Evolutionary conservation across 2,329 filamentous ascomycete species (phyloP).

Genomic region (Microcera coccophila): DNA sequence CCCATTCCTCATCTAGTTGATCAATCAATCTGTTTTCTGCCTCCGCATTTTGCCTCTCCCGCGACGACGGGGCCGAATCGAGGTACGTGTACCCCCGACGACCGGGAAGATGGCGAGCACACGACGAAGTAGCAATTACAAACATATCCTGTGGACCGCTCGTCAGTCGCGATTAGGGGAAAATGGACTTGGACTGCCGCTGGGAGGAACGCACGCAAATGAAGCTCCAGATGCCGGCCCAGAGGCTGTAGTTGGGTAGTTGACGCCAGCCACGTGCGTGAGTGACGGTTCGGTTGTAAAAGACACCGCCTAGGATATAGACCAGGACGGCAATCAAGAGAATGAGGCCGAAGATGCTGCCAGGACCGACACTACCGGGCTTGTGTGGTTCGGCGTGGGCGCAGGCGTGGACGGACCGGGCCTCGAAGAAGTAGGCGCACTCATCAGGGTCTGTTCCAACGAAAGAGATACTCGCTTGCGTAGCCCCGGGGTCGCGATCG

Average conservation of each 20-base stretch:
- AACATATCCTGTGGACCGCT: slow-evolving; percentile 54
- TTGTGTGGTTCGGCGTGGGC: slow-evolving; percentile 64
- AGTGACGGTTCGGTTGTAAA: slow-evolving; percentile 92
- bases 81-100: slow-evolving; percentile 66
- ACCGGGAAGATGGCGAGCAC: slow-evolving; percentile 60
- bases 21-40: slow-evolving; percentile 94
- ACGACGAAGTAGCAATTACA: slow-evolving; percentile 65
- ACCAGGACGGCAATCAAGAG: slow-evolving; percentile 71
- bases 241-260: slow-evolving; percentile 88
- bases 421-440: slow-evolving; percentile 94
- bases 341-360: slow-evolving; percentile 86
- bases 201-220: slow-evolving; percentile 56
- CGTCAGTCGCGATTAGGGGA: slow-evolving; percentile 27
- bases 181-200: slow-evolving; percentile 30
- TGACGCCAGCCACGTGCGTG: slow-evolving; percentile 95
- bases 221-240: slow-evolving; percentile 83
- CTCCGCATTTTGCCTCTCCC: slow-evolving; percentile 54
- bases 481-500: slow-evolving; percentile 71
- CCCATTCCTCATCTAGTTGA: slow-evolving; percentile 95
- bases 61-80: slow-evolving; percentile 49
- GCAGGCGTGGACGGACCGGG: slow-evolving; percentile 80
- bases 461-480: slow-evolving; percentile 71
- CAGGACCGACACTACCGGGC: slow-evolving; percentile 65
- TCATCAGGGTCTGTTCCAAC: slow-evolving; percentile 80
- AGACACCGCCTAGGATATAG: slow-evolving; percentile 87